phyloP scores from a whole-genome alignment of 371 early-diverging fungal species.

The Circinella umbellata region DNA sequence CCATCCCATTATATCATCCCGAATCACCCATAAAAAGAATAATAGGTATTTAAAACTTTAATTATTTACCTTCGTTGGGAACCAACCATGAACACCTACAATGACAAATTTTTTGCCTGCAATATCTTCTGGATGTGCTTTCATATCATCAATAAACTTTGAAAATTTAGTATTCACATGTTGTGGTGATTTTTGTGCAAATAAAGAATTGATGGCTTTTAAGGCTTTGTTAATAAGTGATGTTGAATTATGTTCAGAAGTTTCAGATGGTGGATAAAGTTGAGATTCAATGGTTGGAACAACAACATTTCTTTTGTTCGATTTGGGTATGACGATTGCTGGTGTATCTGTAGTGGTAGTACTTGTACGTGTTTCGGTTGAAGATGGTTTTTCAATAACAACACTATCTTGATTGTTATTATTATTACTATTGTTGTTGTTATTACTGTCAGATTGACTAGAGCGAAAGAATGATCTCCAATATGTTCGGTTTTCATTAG shows the following conservation, averaged over 20 bases:
- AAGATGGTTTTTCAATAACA: conserved; percentile 5
- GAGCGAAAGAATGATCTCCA: conserved; percentile 25
- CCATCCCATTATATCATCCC: too few species aligned
- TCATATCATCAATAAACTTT: conserved; percentile 39
- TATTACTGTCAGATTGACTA: neutral
- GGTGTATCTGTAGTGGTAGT: neutral
- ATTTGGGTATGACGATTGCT: neutral
- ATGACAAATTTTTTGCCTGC: conserved; percentile 59
- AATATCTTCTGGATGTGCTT: conserved; percentile 26
- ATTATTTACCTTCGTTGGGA: conserved; percentile 65
- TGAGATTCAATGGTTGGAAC: conserved; percentile 23
- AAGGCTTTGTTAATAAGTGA: conserved; percentile 21
- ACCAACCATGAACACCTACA: conserved; percentile 93
- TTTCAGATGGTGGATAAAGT: conserved; percentile 1
- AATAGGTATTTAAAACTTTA: too few species aligned
- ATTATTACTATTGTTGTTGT: neutral
- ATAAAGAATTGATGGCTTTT: conserved; percentile 28
- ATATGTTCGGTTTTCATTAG: conserved; percentile 6
- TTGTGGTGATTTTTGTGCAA: conserved; percentile 13
- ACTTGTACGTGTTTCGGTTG: conserved; percentile 2
- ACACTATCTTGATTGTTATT: neutral
- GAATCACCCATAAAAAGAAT: too few species aligned
- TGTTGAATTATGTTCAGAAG: neutral
- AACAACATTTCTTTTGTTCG: conserved; percentile 19
- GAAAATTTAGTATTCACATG: conserved; percentile 14